phyloP scores from a whole-genome alignment of 805 yeast genomes.

The Myxozyma udenii region DNA sequence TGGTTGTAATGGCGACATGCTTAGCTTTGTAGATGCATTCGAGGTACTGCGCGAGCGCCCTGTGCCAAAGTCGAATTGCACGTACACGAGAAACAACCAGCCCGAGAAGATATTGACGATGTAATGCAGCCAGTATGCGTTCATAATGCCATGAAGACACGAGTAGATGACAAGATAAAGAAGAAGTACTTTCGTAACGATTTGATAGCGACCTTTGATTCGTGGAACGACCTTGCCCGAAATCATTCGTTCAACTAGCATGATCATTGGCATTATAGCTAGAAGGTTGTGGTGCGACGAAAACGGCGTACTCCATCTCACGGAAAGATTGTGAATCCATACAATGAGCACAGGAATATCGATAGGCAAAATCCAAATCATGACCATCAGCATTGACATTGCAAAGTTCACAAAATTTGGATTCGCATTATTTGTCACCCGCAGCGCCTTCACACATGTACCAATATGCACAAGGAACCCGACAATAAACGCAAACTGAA shows the following conservation, averaged over 20 bases:
- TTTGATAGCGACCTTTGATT: constrained; percentile 35
- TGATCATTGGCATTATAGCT: constrained; percentile 69
- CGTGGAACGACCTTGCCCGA: constrained; percentile 50
- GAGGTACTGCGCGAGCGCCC: too few relatives aligned
- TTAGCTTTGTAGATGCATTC: too few relatives aligned
- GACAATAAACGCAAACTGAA: constrained; percentile 70
- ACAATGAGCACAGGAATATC: constrained; percentile 76
- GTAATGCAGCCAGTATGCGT: constrained; percentile 82
- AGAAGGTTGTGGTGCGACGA: constrained; percentile 80
- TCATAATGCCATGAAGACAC: constrained; percentile 70
- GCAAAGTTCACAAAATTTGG: constrained; percentile 53
- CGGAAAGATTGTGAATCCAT: constrained; percentile 72
- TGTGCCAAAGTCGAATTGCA: too few relatives aligned
- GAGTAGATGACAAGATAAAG: constrained; percentile 58
- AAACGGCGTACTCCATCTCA: constrained; percentile 80
- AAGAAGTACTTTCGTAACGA: constrained; percentile 43
- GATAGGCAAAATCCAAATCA: constrained; percentile 77
- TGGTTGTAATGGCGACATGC: too few relatives aligned
- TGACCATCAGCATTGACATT: constrained; percentile 58
- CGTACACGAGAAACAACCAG: constrained; percentile 29
- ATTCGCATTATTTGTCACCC: not conserved
- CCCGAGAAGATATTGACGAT: constrained; percentile 55
- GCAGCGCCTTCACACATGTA: constrained; percentile 42
- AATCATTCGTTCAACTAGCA: constrained; percentile 55
- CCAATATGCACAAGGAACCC: constrained; percentile 56